Conservation (phyloP, 257 asterid genomes). For the Solanum clarkiae region DNA sequence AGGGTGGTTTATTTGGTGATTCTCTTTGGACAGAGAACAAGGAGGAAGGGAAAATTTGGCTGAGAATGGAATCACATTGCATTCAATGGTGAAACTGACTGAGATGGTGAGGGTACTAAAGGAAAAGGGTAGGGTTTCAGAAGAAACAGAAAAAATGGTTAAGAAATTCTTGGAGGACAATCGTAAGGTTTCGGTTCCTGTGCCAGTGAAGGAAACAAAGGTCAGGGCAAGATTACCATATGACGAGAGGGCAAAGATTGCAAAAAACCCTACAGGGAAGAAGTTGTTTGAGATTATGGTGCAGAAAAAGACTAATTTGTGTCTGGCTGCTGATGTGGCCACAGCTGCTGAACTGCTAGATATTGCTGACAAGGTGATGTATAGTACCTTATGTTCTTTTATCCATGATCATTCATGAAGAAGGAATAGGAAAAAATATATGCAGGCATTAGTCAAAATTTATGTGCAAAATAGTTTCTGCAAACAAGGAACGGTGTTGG, state of each 20-base stretch:
- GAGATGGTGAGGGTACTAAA: constrained; percentile 87
- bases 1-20: not conserved
- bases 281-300: constrained; percentile 87
- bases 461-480: not conserved
- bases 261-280: constrained; percentile 82
- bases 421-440: not conserved
- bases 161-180: constrained; percentile 72
- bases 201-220: constrained; percentile 20
- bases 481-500: not conserved
- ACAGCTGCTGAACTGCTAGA: constrained; percentile 87
- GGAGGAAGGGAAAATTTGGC: constrained; percentile 96
- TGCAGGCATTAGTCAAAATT: not conserved
- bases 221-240: constrained; percentile 38
- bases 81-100: constrained; percentile 76
- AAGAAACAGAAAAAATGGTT: constrained; percentile 81
- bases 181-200: constrained; percentile 54
- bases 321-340: constrained; percentile 95
- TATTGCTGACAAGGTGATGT: constrained; percentile 76
- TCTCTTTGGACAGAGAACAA: constrained; percentile 60
- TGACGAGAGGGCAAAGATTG: constrained; percentile 69
- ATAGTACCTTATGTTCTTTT: not conserved
- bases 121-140: constrained; percentile 82
- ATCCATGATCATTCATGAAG: not conserved
- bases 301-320: constrained; percentile 73
- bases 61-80: constrained; percentile 72